Evolutionary conservation across 306 rosid species (phyloP), one percentile per base, ranked within the genome.

Genomic region (Dryas octopetala): DNA sequence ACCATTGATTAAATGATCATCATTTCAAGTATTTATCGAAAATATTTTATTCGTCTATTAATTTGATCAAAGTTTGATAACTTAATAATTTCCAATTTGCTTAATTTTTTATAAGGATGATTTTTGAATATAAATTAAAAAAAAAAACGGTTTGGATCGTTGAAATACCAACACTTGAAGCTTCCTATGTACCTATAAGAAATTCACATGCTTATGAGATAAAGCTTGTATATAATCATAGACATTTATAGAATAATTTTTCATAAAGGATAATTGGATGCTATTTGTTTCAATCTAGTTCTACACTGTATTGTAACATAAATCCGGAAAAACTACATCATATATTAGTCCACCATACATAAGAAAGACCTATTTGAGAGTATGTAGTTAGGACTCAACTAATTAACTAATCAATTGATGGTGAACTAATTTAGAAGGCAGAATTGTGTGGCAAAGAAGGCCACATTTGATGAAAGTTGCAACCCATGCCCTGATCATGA

Each of bases 331-430:
- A 62, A 85, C 72, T 50, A 51, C 26, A 75, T 60, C 76, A 85
- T 83, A 85, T 51, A 43, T 78, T 32, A 32, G 38, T 85, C 88
- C 86, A 81, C 70, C 60, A 81, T 64, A 83, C 75, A 82, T 49
- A 43, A 64, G 10, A 50, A 57, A 80, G 66, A 45, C 78, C 82
- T 72, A 75, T 53, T 74, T 55, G 59, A 41, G 45, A 15, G 60
- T 23, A 23, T 38, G 15, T 32, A 62, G 50, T 49, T 66, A 47
- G 66, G 65, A 77, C 62, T 68, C 13, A 61, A 17, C 40, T 54
- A 59, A 45, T 44, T 1, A 23, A 32, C 38, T 32, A 32, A 32
- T 32, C 38, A 1, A 1, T 32, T 32, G 38, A 32, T 32, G 38
- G 3, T 32, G 63, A 78, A 48, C 77, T 26, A 46, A 66, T 74